Conservation (phyloP, 2,329 filamentous ascomycete genomes). For the Pseudocercospora crystallina region DNA sequence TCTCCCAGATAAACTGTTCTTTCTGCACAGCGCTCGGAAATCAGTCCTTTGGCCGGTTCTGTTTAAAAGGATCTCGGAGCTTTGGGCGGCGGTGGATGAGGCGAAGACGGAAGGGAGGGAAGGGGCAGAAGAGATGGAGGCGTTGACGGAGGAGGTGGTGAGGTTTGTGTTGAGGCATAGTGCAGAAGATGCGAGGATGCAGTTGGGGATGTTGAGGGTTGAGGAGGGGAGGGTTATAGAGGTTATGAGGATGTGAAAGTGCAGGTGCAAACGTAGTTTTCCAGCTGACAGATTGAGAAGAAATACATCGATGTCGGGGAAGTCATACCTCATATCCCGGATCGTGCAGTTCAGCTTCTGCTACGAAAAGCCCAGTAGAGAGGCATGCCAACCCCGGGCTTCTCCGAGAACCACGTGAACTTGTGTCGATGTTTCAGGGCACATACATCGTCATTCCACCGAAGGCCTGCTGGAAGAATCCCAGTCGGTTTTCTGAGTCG, state of each 20-base stretch:
- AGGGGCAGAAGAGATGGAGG: slow-evolving; percentile 8
- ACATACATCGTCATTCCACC: too few relatives aligned
- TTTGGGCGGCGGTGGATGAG: slow-evolving; percentile 12
- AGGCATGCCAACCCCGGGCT: too few relatives aligned
- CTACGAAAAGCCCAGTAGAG: too few relatives aligned
- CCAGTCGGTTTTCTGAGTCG: too few relatives aligned
- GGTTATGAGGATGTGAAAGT: slow-evolving; percentile 9
- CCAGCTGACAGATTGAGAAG: too few relatives aligned
- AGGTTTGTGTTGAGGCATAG: slow-evolving; percentile 5
- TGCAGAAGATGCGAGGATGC: slow-evolving; percentile 10
- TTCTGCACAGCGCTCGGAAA: slow-evolving; percentile 12
- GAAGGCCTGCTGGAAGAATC: too few relatives aligned
- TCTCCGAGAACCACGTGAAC: too few relatives aligned
- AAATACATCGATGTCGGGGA: too few relatives aligned
- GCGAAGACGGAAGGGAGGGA: slow-evolving; percentile 2
- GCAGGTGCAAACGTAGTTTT: too few relatives aligned
- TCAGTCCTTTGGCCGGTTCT: slow-evolving; percentile 12
- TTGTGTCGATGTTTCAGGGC: too few relatives aligned
- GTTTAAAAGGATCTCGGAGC: slow-evolving; percentile 10
- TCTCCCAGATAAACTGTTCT: slow-evolving; percentile 17
- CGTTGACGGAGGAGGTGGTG: slow-evolving; percentile 4
- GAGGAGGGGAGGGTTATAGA: slow-evolving; percentile 12
- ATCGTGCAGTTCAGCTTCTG: too few relatives aligned
- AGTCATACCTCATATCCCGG: too few relatives aligned
- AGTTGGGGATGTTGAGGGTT: slow-evolving; percentile 9